These are phyloP conservation scores for Penicillium psychrofluorescens DNA, from an alignment of 495 filamentous ascomycete species.

Conservation along the genomic window DNA sequence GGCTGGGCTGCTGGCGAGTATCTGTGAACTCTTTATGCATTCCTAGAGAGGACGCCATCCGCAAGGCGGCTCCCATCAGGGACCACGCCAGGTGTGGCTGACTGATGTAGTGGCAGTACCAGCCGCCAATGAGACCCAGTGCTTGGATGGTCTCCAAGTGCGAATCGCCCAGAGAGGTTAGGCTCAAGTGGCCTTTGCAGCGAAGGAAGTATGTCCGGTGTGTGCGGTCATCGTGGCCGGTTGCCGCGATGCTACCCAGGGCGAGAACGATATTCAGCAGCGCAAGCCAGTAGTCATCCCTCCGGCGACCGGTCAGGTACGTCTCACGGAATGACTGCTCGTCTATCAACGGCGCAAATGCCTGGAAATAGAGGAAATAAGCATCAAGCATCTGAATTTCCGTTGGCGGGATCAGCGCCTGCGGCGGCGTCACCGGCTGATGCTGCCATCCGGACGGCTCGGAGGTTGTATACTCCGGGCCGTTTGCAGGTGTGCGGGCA, in stretches of 20 bases:
- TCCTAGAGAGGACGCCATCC: conserved; percentile 65
- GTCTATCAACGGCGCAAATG: conserved; percentile 70
- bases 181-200: conserved; percentile 57
- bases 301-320: conserved; percentile 58
- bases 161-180: conserved; percentile 44
- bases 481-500: conserved; percentile 27
- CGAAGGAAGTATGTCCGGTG: conserved; percentile 68
- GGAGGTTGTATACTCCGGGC: conserved; percentile 1
- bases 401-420: conserved; percentile 18
- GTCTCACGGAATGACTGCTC: conserved; percentile 67
- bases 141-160: conserved; percentile 65
- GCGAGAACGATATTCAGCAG: conserved; percentile 77
- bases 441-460: conserved; percentile 10
- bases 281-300: conserved; percentile 67
- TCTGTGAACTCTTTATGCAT: conserved; percentile 62
- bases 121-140: conserved; percentile 59
- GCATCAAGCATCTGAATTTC: conserved; percentile 60
- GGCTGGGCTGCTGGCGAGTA: conserved; percentile 31
- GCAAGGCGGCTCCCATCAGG: conserved; percentile 50
- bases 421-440: conserved; percentile 21
- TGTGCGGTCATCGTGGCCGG: conserved; percentile 60
- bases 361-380: conserved; percentile 71
- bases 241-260: conserved; percentile 65
- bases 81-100: conserved; percentile 60
- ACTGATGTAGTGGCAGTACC: conserved; percentile 72